Evolutionary conservation across 2,329 filamentous ascomycete species (phyloP).

Genomic region (Trichoderma brevicompactum): DNA sequence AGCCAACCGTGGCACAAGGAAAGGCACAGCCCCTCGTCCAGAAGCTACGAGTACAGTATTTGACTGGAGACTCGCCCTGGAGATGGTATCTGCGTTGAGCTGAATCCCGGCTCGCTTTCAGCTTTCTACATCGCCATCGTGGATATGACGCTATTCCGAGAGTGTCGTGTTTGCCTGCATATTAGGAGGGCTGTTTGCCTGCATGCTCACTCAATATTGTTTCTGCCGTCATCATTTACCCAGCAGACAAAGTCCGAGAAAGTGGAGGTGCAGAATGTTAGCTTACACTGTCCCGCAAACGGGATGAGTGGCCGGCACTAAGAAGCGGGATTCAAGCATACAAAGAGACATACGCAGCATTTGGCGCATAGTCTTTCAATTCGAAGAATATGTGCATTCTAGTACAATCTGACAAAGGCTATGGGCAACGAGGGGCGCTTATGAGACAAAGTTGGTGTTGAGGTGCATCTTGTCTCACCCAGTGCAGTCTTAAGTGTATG

Average conservation of each 20-base stretch:
- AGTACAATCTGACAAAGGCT: no score
- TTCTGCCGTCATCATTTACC: background rate
- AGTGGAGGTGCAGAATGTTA: background rate
- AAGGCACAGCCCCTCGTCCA: no score
- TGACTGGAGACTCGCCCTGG: no score
- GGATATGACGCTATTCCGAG: conserved; percentile 7
- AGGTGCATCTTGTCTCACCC: no score
- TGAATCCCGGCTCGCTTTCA: no score
- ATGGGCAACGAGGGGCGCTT: no score
- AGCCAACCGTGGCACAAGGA: background rate
- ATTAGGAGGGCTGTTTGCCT: no score
- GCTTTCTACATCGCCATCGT: background rate
- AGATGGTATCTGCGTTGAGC: no score
- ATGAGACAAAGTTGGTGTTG: no score
- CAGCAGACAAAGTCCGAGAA: background rate
- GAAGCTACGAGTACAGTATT: no score
- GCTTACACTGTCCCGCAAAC: background rate
- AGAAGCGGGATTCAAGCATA: conserved; percentile 6
- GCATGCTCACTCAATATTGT: no score
- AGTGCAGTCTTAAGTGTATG: no score
- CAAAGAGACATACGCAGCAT: background rate
- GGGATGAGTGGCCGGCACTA: background rate
- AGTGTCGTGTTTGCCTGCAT: background rate
- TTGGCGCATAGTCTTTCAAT: background rate
- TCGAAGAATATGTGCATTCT: background rate